These are phyloP conservation scores for Ogataea methanolica DNA, from an alignment of 805 yeast species.

Conservation along the genomic window DNA sequence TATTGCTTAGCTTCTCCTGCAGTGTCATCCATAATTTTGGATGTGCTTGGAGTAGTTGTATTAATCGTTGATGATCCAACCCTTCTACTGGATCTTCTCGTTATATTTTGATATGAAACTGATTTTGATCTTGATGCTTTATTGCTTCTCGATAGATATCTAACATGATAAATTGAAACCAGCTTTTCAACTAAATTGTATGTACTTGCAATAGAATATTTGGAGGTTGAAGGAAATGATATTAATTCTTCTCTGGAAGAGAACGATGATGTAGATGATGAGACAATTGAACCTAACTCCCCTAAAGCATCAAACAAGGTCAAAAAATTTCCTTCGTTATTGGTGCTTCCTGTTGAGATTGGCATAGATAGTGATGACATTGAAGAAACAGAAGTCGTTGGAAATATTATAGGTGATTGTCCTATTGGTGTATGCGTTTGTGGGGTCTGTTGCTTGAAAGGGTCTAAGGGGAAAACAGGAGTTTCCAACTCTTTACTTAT, in stretches of 20 bases:
- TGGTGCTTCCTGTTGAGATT: conserved; percentile 8
- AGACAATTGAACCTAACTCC: conserved; percentile 66
- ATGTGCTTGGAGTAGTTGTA: conserved; percentile 37
- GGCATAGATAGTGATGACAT: conserved; percentile 14
- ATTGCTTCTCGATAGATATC: conserved; percentile 32
- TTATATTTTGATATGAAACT: conserved; percentile 9
- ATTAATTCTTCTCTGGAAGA: conserved; percentile 53
- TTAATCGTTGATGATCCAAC: conserved; percentile 16
- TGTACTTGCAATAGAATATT: conserved; percentile 50
- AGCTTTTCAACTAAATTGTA: conserved; percentile 41
- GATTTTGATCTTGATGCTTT: conserved; percentile 16
- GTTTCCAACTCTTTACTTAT: conserved; percentile 24
- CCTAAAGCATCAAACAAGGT: conserved; percentile 71
- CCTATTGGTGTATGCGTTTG: background rate
- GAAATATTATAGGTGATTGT: conserved; percentile 4
- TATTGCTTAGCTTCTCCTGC: conserved; percentile 26
- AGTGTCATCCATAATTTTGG: conserved; percentile 34
- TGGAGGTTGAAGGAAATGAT: conserved; percentile 43
- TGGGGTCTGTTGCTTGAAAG: background rate
- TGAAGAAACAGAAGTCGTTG: conserved; percentile 11
- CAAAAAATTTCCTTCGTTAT: conserved; percentile 39
- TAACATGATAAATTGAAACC: conserved; percentile 52
- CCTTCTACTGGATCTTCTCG: conserved; percentile 22
- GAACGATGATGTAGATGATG: conserved; percentile 65
- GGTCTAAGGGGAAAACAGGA: conserved; percentile 4